Percentiles rank a stretch among this genome's conserved stretches.
Evolutionary conservation across 495 filamentous ascomycete species (phyloP).

Genomic region (Hyaloscypha bicolor): DNA sequence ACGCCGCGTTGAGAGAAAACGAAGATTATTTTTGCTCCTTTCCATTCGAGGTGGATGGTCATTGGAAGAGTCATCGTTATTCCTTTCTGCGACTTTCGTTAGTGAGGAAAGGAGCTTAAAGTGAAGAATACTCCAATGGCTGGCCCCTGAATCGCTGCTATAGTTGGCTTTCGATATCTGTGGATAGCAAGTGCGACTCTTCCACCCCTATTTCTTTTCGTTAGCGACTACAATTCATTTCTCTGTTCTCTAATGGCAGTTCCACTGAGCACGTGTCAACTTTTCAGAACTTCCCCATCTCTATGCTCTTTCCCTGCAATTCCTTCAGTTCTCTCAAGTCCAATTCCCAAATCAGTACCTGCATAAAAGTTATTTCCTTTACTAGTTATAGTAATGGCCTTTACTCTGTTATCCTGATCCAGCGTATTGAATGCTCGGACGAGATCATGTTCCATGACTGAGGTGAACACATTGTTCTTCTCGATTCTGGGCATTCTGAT

Average conservation of each 20-base stretch:
- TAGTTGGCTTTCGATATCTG: constrained; percentile 61
- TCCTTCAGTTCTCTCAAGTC: constrained; percentile 31
- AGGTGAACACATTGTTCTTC: constrained; percentile 12
- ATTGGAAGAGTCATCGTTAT: constrained; percentile 67
- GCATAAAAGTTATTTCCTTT: constrained; percentile 59
- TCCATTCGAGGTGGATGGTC: constrained; percentile 55
- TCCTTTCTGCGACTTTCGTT: constrained; percentile 41
- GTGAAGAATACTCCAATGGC: constrained; percentile 52
- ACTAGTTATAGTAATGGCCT: constrained; percentile 58
- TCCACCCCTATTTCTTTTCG: constrained; percentile 42
- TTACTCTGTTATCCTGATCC: constrained; percentile 50
- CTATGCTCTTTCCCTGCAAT: constrained; percentile 9
- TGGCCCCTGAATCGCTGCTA: constrained; percentile 63
- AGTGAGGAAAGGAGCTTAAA: background rate
- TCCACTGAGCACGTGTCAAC: background rate
- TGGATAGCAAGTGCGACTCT: constrained; percentile 60
- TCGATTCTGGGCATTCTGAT: background rate
- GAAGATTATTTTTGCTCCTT: constrained; percentile 59
- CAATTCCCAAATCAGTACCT: constrained; percentile 59
- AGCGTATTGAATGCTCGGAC: constrained; percentile 6
- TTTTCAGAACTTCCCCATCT: background rate
- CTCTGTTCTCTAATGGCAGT: background rate
- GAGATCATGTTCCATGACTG: constrained; percentile 15
- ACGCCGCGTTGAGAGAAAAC: constrained; percentile 63
- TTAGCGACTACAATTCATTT: background rate